Conservation (phyloP, 768 basidiomycete species). For the Pholiota microspora region DNA sequence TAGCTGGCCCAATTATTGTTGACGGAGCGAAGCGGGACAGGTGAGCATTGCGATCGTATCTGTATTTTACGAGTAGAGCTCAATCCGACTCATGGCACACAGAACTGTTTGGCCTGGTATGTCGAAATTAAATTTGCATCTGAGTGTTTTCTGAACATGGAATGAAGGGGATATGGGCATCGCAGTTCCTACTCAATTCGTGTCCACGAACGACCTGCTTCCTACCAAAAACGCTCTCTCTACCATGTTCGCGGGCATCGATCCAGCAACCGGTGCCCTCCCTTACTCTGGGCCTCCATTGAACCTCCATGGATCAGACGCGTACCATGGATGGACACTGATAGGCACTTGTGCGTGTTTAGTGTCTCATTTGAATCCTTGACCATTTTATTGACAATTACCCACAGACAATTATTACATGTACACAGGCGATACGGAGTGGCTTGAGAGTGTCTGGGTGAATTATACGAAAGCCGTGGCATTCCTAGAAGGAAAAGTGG, state of each 20-base stretch:
- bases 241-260: slow-evolving; percentile 55
- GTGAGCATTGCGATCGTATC: slow-evolving; percentile 20
- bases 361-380: too few relatives aligned
- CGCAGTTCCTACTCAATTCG: slow-evolving; percentile 58
- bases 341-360: slow-evolving; percentile 52
- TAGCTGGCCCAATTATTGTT: slow-evolving; percentile 59
- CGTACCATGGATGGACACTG: slow-evolving; percentile 61
- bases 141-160: not conserved
- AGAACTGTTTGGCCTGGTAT: slow-evolving; percentile 60
- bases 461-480: slow-evolving; percentile 58
- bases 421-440: slow-evolving; percentile 50
- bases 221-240: slow-evolving; percentile 55
- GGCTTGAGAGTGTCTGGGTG: slow-evolving; percentile 49
- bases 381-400: too few relatives aligned
- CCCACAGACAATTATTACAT: slow-evolving; percentile 52
- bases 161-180: slow-evolving; percentile 58
- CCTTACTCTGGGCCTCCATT: slow-evolving; percentile 52
- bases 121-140: not conserved
- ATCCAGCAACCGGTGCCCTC: slow-evolving; percentile 51
- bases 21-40: slow-evolving; percentile 61
- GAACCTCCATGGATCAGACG: slow-evolving; percentile 46
- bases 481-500: slow-evolving; percentile 52
- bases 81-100: not conserved
- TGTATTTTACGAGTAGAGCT: not conserved
- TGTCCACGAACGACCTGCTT: slow-evolving; percentile 57